Base-by-base conservation (phyloP, 139 green algal species). In the Marvania coccoides region DNA sequence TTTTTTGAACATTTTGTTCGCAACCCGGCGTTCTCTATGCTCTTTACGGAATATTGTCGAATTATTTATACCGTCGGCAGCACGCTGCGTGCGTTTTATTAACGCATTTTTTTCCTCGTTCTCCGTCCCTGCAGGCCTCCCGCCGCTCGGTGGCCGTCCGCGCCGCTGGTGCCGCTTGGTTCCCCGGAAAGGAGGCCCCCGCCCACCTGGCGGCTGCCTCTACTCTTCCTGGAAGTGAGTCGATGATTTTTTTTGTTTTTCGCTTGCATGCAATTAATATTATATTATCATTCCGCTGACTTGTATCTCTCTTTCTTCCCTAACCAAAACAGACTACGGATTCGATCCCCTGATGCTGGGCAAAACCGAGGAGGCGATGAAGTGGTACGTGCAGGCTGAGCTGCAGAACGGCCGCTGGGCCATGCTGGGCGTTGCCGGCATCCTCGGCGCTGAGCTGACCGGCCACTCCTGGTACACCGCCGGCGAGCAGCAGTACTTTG, bases 401-500 rank as follows among this genome's bases (percentile, higher is more conserved):
- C 67, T 82, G 39, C 63, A 79, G 76, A 73, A 88, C 67, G 79
- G 69, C 51, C 69, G 81, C 54, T 83, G 69, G 73, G 78, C 79
- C 34, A 84, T 84, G 80, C 63, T 86, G 12, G 82, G 71, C 63
- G 73, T 79, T 36, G 76, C 74, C 3, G 82, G 82, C 67, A 72
- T 85, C 61, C 66, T 85, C 23, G 59, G 60, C 19, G 53, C 65
- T 45, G 68, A 83, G 24, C 48, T 81, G 6, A 33, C 71, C 8
- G 59, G 58, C 38, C 24, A 57, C n/a, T 37, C 63, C 57, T 83
- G 74, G 61, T 82, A 58, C 37, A 60, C 76, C 14, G 78, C 72
- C 29, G 71, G 64, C 39, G 56, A 67, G 13, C 58, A 66, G 59
- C 47, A 37, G 14, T 84, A 82, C 76, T 74, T 67, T 55, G 59